Evolutionary conservation across 805 yeast genomes (phyloP), one percentile per base, ranked within the genome.

Genomic region (Ogataea corticis): DNA sequence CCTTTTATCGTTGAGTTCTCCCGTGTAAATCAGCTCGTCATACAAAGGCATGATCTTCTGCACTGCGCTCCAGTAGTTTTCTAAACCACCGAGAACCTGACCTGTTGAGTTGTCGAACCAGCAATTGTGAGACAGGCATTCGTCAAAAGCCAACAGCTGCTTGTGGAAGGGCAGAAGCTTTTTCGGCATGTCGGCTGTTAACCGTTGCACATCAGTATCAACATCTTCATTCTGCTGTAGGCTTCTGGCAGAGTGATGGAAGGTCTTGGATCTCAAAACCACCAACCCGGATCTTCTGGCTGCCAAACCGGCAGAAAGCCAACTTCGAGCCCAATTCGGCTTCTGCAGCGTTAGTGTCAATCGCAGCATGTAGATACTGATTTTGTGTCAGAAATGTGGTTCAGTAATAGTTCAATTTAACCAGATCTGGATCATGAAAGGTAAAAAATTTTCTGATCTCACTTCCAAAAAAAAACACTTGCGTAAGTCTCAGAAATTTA

Each of bases 91-190:
- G 1, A 54, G 46, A 4, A 75, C 64, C 33, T 65, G 66, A 32
- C 71, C 72, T 37, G 58, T 63, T 12, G 51, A 47, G 21, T 56
- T 50, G 46, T 69, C 70, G 48, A 64, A 66, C 3, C 60, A 57
- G 4, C 63, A 56, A 37, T 65, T 66, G 23, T 63, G 67, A 3
- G 65, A 55, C 4, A 61, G 58, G 59, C 73, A 73, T 40, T 77
- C 82, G 53, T 77, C 82, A 58, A 76, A 79, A 3, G 81, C 78
- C 34, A 68, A 52, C 7, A 77, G 68, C 47, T 78, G 79, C 44
- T 72, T 70, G 49, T 66, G 73, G 70, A 74, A 76, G 14, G 83
- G 82, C 5, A 79, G 62, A 12, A 66, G 67, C 18, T 67, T 56
- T 56, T 51, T 56, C 2, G 66, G 55, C 4, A 63, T 30, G 10